phyloP scores from a whole-genome alignment of 306 rosid genomes.

The Echinosophora koreensis region DNA sequence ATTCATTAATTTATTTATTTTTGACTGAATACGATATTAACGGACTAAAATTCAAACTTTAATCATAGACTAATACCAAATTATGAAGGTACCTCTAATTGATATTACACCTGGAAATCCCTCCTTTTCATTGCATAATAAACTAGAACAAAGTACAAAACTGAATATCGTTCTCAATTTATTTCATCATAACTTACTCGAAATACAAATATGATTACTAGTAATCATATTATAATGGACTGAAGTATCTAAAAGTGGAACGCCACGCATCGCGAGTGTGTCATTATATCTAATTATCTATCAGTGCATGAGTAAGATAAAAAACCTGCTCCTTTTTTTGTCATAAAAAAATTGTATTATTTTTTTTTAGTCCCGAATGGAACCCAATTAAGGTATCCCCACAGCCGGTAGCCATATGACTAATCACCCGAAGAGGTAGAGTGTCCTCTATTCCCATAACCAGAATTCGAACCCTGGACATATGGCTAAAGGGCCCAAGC shows the following conservation, averaged over 20 bases:
- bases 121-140: neutral
- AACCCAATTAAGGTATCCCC: no score
- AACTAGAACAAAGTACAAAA: neutral
- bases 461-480: no score
- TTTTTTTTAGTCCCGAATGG: no score
- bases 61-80: conserved; percentile 19
- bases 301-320: conserved; percentile 4
- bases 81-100: conserved; percentile 5
- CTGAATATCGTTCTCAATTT: neutral
- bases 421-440: no score
- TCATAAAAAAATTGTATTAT: no score
- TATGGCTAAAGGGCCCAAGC: no score
- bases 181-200: neutral
- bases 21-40: no score
- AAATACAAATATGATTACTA: neutral
- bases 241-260: conserved; percentile 21
- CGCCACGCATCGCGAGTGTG: conserved; percentile 34
- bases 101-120: conserved; percentile 40
- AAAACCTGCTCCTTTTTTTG: neutral
- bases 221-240: conserved; percentile 17
- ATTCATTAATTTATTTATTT: neutral
- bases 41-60: conserved; percentile 2
- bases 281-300: conserved; percentile 6
- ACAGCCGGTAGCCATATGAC: no score
- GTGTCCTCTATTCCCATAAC: no score